These are phyloP conservation scores for Suhomyces faveliae DNA, from an alignment of 805 yeast species.

Conservation along the genomic window DNA sequence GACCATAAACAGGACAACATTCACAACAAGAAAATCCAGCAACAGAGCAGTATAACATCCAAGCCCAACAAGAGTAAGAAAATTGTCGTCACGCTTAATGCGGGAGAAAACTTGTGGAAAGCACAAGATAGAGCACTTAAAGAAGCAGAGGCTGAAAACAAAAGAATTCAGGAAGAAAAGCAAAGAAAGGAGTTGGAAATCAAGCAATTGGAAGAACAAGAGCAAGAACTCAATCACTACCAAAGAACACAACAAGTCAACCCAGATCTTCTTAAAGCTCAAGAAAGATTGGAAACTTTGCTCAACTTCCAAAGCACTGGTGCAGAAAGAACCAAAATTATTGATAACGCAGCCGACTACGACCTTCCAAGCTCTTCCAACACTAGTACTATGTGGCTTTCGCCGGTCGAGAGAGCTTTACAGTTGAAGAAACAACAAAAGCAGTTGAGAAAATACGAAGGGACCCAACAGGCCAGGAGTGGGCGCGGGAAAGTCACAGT, in stretches of 20 bases:
- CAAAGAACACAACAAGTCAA: conserved; percentile 43
- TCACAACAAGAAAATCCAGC: conserved; percentile 18
- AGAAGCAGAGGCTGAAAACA: conserved; percentile 48
- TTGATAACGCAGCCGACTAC: conserved; percentile 90
- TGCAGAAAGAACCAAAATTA: conserved; percentile 85
- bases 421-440: conserved; percentile 85
- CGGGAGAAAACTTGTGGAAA: conserved; percentile 63
- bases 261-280: conserved; percentile 65
- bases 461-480: conserved; percentile 49
- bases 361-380: conserved; percentile 52
- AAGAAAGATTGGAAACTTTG: conserved; percentile 67
- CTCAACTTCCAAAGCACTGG: conserved; percentile 81
- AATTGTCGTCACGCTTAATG: conserved; percentile 52
- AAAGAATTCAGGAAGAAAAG: conserved; percentile 21
- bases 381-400: conserved; percentile 70
- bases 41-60: conserved; percentile 11
- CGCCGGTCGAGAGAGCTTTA: conserved; percentile 81
- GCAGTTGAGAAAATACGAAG: conserved; percentile 62
- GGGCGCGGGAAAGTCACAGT: conserved; percentile 78
- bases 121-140: conserved; percentile 67
- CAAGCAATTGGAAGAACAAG: conserved; percentile 40
- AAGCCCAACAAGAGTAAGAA: conserved; percentile 24
- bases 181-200: conserved; percentile 21
- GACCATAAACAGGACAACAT: conserved; percentile 20
- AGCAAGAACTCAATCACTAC: conserved; percentile 44